Percentiles rank a stretch among this genome's conserved stretches.
Evolutionary conservation across 208 protist species (phyloP).

Genomic region (Acanthamoeba castellanii): DNA sequence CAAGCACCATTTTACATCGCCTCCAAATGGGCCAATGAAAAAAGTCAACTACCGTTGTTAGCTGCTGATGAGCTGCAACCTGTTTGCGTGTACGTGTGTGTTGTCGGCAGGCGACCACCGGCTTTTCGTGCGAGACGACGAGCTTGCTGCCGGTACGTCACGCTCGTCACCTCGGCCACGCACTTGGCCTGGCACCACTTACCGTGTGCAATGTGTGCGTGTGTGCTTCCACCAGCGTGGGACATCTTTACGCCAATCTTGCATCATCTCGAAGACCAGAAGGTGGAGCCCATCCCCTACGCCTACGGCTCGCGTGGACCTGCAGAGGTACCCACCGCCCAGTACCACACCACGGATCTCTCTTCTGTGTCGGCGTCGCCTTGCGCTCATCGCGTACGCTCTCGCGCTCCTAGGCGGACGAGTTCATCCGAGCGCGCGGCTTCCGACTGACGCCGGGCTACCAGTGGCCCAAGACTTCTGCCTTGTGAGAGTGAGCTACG

Average conservation of each 20-base stretch:
- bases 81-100: not conserved
- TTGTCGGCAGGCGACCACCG: slow-evolving; percentile 37
- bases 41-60: too few species aligned
- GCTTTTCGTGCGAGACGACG: slow-evolving; percentile 87
- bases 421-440: not conserved
- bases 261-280: slow-evolving; percentile 65
- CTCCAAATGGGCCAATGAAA: too few species aligned
- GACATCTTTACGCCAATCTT: slow-evolving; percentile 89
- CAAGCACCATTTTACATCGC: not conserved
- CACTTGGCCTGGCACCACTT: not conserved
- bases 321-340: not conserved
- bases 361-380: not conserved
- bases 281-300: slow-evolving; percentile 16
- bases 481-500: not conserved
- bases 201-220: not conserved
- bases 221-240: slow-evolving; percentile 77
- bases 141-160: slow-evolving; percentile 81
- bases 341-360: not conserved
- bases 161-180: not conserved
- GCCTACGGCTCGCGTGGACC: not conserved
- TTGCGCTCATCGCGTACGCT: not conserved
- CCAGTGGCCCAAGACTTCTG: not conserved
- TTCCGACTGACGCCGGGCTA: not conserved
- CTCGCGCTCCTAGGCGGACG: not conserved
- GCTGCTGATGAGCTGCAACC: too few species aligned